phyloP scores from a whole-genome alignment of 148 eudicot genomes.

The Tetragonia tetragonoides region DNA sequence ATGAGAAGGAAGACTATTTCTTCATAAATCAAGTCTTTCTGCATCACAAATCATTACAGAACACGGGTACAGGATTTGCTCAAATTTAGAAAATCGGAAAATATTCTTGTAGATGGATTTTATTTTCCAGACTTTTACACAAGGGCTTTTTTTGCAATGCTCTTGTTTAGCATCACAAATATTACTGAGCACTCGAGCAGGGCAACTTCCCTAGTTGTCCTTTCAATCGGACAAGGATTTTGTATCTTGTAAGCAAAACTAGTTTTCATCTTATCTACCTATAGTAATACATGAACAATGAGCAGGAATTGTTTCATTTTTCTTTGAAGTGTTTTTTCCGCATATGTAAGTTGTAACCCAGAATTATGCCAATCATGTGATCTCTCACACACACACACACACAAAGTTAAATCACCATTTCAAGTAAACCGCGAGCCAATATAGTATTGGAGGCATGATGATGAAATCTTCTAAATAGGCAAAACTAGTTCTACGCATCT shows the following conservation, averaged over 20 bases:
- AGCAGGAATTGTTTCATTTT: not conserved
- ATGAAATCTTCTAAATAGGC: not conserved
- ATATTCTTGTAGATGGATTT: not conserved
- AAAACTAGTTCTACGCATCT: not conserved
- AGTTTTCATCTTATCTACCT: not conserved
- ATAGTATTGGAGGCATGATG: not conserved
- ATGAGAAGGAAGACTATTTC: not conserved
- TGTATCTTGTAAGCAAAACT: not conserved
- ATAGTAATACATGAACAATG: not conserved
- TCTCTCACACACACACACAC: no score
- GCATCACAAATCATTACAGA: not conserved
- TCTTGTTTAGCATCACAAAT: not conserved
- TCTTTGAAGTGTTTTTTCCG: not conserved
- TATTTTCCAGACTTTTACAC: not conserved
- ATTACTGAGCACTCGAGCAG: not conserved
- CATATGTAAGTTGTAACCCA: not conserved
- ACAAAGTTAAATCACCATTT: not conserved
- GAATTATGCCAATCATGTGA: no score
- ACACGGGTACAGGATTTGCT: not conserved
- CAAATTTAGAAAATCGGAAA: not conserved
- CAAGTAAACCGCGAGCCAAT: not conserved
- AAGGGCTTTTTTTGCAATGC: not conserved
- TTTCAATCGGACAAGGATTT: not conserved
- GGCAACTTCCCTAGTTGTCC: not conserved
- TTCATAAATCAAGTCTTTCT: not conserved